A percentile compares a stretch with the other conserved stretches of the same genome.
These are phyloP conservation scores for Lentinula sp. DNA, from an alignment of 768 basidiomycete genomes.

Conservation along the genomic window DNA sequence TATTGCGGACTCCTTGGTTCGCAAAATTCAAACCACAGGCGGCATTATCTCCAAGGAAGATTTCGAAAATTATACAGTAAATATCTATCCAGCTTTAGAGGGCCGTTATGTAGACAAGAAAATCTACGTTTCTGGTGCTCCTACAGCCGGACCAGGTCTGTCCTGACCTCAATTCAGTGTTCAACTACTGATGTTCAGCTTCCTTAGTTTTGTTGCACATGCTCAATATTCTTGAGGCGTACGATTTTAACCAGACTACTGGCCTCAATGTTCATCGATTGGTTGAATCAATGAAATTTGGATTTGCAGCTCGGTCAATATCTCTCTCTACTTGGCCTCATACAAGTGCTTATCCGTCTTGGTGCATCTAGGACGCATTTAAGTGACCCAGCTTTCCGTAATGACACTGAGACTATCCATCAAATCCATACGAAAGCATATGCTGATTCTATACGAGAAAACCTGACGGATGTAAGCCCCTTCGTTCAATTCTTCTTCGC, in stretches of 20 bases:
- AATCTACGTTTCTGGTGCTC: constrained; percentile 81
- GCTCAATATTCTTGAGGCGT: constrained; percentile 87
- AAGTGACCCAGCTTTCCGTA: constrained; percentile 69
- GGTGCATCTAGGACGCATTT: constrained; percentile 61
- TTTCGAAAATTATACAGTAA: constrained; percentile 62
- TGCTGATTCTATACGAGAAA: constrained; percentile 50
- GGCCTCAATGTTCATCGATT: constrained; percentile 70
- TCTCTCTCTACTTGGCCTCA: neutral
- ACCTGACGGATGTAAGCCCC: constrained; percentile 71
- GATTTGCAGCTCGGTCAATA: constrained; percentile 42
- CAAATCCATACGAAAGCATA: constrained; percentile 68
- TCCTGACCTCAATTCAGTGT: neutral
- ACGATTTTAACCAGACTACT: constrained; percentile 45
- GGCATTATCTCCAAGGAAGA: constrained; percentile 79
- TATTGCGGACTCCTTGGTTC: constrained; percentile 75
- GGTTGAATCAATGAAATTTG: constrained; percentile 81
- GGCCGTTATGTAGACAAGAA: constrained; percentile 74
- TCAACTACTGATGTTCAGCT: neutral
- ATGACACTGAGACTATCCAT: constrained; percentile 47
- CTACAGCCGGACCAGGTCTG: constrained; percentile 73
- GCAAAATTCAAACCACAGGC: constrained; percentile 63
- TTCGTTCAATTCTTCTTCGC: neutral
- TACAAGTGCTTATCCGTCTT: neutral
- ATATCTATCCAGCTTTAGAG: constrained; percentile 65
- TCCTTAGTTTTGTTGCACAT: constrained; percentile 72